Evolutionary conservation across 2,329 filamentous ascomycete species (phyloP), one percentile per base, ranked within the genome.

Genomic region (Annulohypoxylon truncatum): DNA sequence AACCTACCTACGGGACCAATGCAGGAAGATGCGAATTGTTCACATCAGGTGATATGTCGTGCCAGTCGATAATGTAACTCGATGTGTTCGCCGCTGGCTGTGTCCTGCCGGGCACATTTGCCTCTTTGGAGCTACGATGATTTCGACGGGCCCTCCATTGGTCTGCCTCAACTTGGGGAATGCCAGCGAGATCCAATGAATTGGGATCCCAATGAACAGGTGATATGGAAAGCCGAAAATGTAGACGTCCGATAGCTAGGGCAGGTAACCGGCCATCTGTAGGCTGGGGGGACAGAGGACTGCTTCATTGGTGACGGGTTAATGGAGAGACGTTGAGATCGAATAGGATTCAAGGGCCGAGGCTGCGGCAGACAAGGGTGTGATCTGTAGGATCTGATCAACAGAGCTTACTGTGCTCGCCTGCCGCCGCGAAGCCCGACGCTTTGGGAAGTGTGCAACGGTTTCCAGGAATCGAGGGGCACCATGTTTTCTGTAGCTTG

Each of bases 31-130:
- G 64, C 61, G 64, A 68, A 57, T 55, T 63, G 48, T 60, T 65
- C 61, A 65, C 65, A 70, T 70, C 65, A 66, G 67, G 65, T 71
- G 68, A 67, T 66, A 71, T 69, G 68, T 62, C 40, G 66, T 71
- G 68, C 57, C 69, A 68, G 68, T 66, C 51, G 66, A 71, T 71
- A 71, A 69, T 71, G 68, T 56, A 51, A 71, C 68, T 66, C 38
- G 64, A 58, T 48, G 55, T 62, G 57, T 63, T 67, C 61, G 64
- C 60, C 58, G 64, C 52, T 51, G 48, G 59, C 55, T 62, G 63
- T 53, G 52, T 54, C 58, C 50, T 28, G 44, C 52, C 63, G 67
- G 67, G 35, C 60, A 55, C 50, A 31, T 61, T 69, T 69, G 60
- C 67, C 67, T 61, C 60, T 69, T 69, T 69, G 38, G 64, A 69